Evolutionary conservation across 164 flowering plant genomes (phyloP), one percentile per base, ranked within the genome.

Genomic region (Litsea cubeba): DNA sequence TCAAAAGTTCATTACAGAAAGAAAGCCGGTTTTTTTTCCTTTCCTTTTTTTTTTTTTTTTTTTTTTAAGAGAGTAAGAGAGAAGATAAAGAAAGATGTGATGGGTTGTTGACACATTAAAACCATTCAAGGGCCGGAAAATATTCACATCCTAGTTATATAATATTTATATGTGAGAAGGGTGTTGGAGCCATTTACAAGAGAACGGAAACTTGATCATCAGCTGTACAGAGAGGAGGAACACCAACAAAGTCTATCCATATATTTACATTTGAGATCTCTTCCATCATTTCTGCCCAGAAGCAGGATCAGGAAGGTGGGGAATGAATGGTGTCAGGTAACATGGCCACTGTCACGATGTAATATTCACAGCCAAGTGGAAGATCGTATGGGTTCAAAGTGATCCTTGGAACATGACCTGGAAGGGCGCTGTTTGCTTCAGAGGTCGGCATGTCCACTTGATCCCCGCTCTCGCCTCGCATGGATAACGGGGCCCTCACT

Each of bases 331-430:
- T 83, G 79, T 88, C 90, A 74, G 96, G 99, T 77, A 96, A 78
- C 97, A 96, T 96, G 6, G 98, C 97, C 67, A 94, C 88, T 57
- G 99, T 96, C 77, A 96, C 98, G 71, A 94, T 67, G 69, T 87
- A 96, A 77, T 88, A 95, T 81, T 95, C 98, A 84, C 89, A 90
- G 68, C 99, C 99, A 71, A 85, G 26, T 6, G 97, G 89, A 63
- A 94, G 93, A 69, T 87, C 87, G 66, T 85, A 93, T 1, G 97
- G 93, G 76, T 91, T 90, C 12, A 74, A 28, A 12, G 46, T n/a
- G 65, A 71, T 12, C 50, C 64, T 32, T 3, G 28, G 50, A n/a
- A 18, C 74, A 28, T 25, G 70, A 50, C 28, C 35, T 69, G 58
- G 79, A n/a, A 28, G 65, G 63, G 57, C 78, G 18, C 84, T 74